phyloP scores from a whole-genome alignment of 2,329 filamentous ascomycete species.

The Colletotrichum horii region DNA sequence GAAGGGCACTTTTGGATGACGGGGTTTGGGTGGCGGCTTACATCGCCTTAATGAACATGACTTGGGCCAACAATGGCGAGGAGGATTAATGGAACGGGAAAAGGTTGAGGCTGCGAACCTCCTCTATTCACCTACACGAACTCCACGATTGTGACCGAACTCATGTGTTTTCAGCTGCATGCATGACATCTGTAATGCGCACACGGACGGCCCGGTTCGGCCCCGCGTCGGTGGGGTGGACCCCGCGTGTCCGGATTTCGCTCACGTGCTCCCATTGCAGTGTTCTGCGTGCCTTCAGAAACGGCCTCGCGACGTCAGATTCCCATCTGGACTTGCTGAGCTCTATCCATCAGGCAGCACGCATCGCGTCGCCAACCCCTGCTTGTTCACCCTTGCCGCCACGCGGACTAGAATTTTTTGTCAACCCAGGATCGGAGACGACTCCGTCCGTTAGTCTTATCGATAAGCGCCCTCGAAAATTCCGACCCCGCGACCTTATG shows the following conservation, averaged over 20 bases:
- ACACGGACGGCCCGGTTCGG: not conserved
- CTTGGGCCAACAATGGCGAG: not conserved
- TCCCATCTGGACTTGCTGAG: not conserved
- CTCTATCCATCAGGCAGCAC: not conserved
- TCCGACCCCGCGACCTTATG: not conserved
- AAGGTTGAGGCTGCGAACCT: not conserved
- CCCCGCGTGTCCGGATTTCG: not conserved
- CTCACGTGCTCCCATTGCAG: not conserved
- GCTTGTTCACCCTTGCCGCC: not conserved
- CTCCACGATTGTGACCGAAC: not conserved
- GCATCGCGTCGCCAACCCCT: not conserved
- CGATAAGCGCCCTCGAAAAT: not conserved
- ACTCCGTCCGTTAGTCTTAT: not conserved
- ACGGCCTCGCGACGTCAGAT: not conserved
- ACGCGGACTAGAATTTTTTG: not conserved
- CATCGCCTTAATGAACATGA: conserved; percentile 16
- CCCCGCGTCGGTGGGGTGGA: not conserved
- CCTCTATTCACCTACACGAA: not conserved
- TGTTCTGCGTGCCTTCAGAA: not conserved
- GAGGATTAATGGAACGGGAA: not conserved
- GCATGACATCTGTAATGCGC: not conserved
- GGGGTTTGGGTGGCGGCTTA: not conserved
- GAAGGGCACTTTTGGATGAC: not conserved
- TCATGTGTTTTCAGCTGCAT: not conserved
- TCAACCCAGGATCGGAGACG: not conserved